Base-by-base conservation (phyloP, 2,329 filamentous ascomycete genomes). In the Pestalotiopsis sp. region DNA sequence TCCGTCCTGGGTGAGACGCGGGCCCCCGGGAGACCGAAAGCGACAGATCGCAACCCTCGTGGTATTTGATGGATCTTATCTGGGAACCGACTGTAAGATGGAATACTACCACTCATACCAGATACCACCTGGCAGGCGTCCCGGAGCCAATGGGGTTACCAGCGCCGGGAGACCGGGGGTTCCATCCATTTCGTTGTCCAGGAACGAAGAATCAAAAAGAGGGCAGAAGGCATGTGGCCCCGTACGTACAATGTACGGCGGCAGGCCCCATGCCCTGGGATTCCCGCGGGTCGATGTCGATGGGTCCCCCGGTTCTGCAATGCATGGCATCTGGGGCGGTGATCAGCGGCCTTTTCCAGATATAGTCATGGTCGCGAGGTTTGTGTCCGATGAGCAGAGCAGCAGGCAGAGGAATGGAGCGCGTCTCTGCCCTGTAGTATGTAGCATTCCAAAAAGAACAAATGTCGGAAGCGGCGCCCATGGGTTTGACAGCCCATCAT, bases 291-390 rank as follows among this genome's bases (percentile, higher is more conserved):
- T 61, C 38, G 31, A 38, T 20, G n/a, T 23, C 56, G n/a, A 23
- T 58, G n/a, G 11, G 31, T 27, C 45, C 45, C 45, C 45, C 45
- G 45, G 17, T 52, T 52, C 45, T 52, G 45, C 45, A 52, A 61
- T 61, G 59, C 59, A 61, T 36, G 59, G 59, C 59, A 61, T 61
- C n/a, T 61, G 59, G 31, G 31, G 31, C 45, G 45, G 9, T 31
- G 59, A 56, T 65, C 69, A 67, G 65, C 59, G 45, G 69, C 67
- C 74, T 72, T 77, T 74, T 65, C 75, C 72, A 57, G 56, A 73
- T 78, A 66, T 66, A 75, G 76, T 68, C 73, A 76, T 72, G 73
- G 73, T 78, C 75, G 74, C 75, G 75, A 78, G 72, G 27, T 31
- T 65, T 23, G 39, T 56, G 63, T 65, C 45, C 25, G 63, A 65